Percentiles rank a stretch among this genome's conserved stretches.
Conservation (phyloP, 345 rosid species). For the Pistacia integerrima region DNA sequence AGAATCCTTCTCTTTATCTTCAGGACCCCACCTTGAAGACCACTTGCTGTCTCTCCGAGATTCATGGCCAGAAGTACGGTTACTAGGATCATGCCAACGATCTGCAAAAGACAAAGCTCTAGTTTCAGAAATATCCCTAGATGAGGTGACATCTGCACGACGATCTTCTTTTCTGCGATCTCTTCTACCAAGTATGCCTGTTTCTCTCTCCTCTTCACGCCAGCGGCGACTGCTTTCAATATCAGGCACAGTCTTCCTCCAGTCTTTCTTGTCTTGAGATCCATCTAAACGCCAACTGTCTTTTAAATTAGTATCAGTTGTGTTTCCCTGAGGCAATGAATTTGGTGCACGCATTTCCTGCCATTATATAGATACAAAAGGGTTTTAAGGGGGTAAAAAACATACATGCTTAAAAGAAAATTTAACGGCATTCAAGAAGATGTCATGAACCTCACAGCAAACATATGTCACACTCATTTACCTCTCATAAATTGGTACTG, state of each 20-base stretch:
- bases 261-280: slow-evolving; percentile 65
- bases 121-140: slow-evolving; percentile 43
- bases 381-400: background rate
- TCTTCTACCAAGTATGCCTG: slow-evolving; percentile 62
- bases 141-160: slow-evolving; percentile 39
- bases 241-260: slow-evolving; percentile 53
- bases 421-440: background rate
- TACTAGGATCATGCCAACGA: slow-evolving; percentile 63
- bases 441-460: background rate
- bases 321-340: slow-evolving; percentile 42
- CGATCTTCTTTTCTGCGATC: slow-evolving; percentile 66
- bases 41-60: slow-evolving; percentile 86
- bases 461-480: background rate
- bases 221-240: slow-evolving; percentile 62
- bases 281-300: slow-evolving; percentile 73
- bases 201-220: slow-evolving; percentile 91
- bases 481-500: background rate
- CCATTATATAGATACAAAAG: slow-evolving; percentile 5
- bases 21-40: slow-evolving; percentile 99
- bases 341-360: slow-evolving; percentile 61
- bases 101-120: slow-evolving; percentile 62
- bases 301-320: slow-evolving; percentile 54
- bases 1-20: slow-evolving; percentile 80
- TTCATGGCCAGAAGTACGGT: slow-evolving; percentile 69
- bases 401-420: background rate